Evolutionary conservation across 768 basidiomycete species (phyloP).

Genomic region (Tephrocybe rancida): DNA sequence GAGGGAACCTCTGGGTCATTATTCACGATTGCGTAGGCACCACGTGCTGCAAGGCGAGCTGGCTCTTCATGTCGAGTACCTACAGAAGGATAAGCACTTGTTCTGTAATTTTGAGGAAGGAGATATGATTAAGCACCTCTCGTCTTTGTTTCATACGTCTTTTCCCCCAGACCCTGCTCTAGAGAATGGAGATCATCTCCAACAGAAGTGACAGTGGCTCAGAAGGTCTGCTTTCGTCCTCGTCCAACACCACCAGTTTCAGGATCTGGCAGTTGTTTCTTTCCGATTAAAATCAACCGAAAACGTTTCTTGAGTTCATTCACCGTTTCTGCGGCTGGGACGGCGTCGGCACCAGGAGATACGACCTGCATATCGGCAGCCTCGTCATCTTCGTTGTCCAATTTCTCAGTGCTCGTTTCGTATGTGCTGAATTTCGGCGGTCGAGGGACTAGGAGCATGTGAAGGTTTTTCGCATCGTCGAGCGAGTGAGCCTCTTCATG

Average conservation of each 20-base stretch:
- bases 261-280: conserved; percentile 59
- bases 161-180: conserved; percentile 50
- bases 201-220: conserved; percentile 51
- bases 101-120: background rate
- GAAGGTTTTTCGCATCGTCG: conserved; percentile 59
- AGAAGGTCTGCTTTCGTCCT: conserved; percentile 51
- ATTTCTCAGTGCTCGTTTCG: conserved; percentile 10
- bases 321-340: conserved; percentile 40
- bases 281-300: conserved; percentile 55
- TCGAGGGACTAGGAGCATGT: conserved; percentile 62
- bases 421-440: conserved; percentile 43
- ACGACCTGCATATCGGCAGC: conserved; percentile 45
- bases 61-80: conserved; percentile 55
- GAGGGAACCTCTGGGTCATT: conserved; percentile 45
- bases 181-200: conserved; percentile 52
- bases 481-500: conserved; percentile 52
- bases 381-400: conserved; percentile 23
- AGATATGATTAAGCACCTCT: conserved; percentile 36
- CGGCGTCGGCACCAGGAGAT: conserved; percentile 47
- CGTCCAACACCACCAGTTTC: conserved; percentile 25
- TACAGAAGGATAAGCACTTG: conserved; percentile 13
- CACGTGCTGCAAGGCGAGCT: conserved; percentile 55
- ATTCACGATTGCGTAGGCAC: conserved; percentile 63
- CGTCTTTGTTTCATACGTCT: conserved; percentile 64
- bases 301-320: conserved; percentile 43